Percentiles rank a stretch among this genome's conserved stretches.
Evolutionary conservation across 2,329 filamentous ascomycete species (phyloP).

Genomic region (Gremmenia infestans): DNA sequence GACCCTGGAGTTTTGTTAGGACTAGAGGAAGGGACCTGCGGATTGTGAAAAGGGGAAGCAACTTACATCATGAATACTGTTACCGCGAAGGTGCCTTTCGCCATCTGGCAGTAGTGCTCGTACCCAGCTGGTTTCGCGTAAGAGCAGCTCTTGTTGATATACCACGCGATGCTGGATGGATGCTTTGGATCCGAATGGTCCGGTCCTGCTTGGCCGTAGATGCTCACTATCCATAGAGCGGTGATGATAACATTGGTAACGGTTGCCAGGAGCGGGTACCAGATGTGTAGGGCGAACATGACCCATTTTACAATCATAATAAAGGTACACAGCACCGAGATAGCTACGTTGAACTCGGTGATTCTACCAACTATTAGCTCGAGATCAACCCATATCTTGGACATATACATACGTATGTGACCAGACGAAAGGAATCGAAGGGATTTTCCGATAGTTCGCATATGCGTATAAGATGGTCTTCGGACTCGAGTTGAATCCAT

Average conservation of each 20-base stretch:
- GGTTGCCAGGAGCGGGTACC: constrained; percentile 60
- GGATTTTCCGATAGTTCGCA: constrained; percentile 62
- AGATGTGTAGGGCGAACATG: constrained; percentile 65
- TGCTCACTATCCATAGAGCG: constrained; percentile 59
- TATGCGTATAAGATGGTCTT: constrained; percentile 65
- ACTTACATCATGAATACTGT: constrained; percentile 65
- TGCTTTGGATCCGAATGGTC: constrained; percentile 64
- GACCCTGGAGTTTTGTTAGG: constrained; percentile 36
- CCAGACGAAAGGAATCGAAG: constrained; percentile 66
- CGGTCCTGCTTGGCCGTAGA: constrained; percentile 67
- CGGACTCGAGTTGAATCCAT: constrained; percentile 72
- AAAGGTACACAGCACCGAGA: constrained; percentile 72
- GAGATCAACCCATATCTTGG: not conserved
- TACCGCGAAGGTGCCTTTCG: constrained; percentile 61
- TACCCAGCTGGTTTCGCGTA: constrained; percentile 51
- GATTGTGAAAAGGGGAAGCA: not conserved
- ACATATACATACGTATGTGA: constrained; percentile 56
- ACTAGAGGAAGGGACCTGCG: not conserved
- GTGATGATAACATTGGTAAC: constrained; percentile 53
- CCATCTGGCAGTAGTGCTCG: constrained; percentile 58
- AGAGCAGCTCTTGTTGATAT: constrained; percentile 64
- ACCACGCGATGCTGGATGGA: constrained; percentile 64
- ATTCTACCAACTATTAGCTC: constrained; percentile 44
- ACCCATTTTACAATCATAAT: constrained; percentile 67
- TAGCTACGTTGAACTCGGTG: constrained; percentile 71